These are phyloP conservation scores for Pseudozyma tsukubaensis DNA, from an alignment of 1,284 basidiomycete genomes.

Conservation along the genomic window DNA sequence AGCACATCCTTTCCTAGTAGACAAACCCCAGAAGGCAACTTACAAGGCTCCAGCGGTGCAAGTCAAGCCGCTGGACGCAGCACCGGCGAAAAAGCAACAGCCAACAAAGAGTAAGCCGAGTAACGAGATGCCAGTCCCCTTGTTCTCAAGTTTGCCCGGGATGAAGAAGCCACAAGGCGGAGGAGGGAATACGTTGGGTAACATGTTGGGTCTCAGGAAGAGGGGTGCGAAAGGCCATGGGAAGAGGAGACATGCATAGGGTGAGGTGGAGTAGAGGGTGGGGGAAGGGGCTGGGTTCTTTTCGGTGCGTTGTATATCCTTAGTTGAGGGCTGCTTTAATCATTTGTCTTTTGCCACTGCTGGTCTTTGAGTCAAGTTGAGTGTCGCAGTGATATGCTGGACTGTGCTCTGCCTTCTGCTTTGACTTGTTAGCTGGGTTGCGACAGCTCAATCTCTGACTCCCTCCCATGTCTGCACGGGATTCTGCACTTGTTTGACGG, in stretches of 20 bases:
- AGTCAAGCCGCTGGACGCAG: background rate
- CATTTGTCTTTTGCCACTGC: no score
- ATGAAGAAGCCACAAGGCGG: slow-evolving; percentile 18
- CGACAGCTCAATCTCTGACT: no score
- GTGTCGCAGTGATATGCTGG: no score
- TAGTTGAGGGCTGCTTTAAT: slow-evolving; percentile 3
- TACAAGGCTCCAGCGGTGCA: slow-evolving; percentile 12
- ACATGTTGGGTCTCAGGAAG: slow-evolving; percentile 12
- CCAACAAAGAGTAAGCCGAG: background rate
- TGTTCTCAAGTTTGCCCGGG: slow-evolving; percentile 23
- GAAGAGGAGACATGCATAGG: slow-evolving; percentile 7
- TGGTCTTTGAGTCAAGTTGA: no score
- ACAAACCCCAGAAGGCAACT: slow-evolving; percentile 33
- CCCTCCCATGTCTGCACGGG: no score
- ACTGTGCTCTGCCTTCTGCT: slow-evolving; percentile 14
- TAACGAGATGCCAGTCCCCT: slow-evolving; percentile 14
- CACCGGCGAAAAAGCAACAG: slow-evolving; percentile 8
- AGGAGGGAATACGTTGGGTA: slow-evolving; percentile 22
- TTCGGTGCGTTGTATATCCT: background rate
- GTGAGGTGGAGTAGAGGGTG: background rate
- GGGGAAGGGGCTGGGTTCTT: background rate
- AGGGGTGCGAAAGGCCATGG: slow-evolving; percentile 1
- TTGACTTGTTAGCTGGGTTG: no score
- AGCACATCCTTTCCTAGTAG: slow-evolving; percentile 60
- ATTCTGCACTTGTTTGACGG: no score